A percentile compares a stretch with the other conserved stretches of the same genome.
phyloP scores from a whole-genome alignment of 345 rosid species.

The Xanthoceras sorbifolium region DNA sequence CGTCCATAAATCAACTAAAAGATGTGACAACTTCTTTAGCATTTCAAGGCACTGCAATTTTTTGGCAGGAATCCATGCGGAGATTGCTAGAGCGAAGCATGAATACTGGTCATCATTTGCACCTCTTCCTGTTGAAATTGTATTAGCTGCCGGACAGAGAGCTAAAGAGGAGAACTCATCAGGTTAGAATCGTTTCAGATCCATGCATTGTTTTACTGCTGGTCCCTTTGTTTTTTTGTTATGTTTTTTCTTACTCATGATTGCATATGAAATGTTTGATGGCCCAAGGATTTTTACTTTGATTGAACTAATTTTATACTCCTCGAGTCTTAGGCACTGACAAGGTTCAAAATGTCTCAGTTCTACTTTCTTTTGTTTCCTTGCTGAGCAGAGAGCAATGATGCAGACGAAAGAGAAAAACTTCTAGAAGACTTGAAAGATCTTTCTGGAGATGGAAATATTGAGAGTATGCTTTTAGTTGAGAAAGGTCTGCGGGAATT shows the following conservation, averaged over 20 bases:
- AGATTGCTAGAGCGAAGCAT: conserved; percentile 66
- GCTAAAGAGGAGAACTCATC: conserved; percentile 47
- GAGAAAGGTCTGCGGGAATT: conserved; percentile 91
- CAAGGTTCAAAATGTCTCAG: not conserved
- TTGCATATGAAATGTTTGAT: not conserved
- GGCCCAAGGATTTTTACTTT: not conserved
- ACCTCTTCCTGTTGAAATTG: conserved; percentile 76
- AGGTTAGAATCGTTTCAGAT: conserved; percentile 36
- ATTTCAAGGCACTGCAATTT: conserved; percentile 5
- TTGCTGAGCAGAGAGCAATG: conserved; percentile 43
- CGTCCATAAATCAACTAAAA: not conserved
- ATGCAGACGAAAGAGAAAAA: conserved; percentile 47
- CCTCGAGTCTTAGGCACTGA: not conserved
- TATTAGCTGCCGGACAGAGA: conserved; percentile 72
- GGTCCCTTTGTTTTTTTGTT: not conserved
- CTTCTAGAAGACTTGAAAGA: conserved; percentile 41
- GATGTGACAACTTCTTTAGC: not conserved
- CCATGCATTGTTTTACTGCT: not conserved
- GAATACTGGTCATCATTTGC: conserved; percentile 94
- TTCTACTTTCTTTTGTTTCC: conserved; percentile 21
- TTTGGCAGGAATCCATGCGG: conserved; percentile 71
- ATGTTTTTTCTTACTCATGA: not conserved
- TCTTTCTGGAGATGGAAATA: conserved; percentile 58
- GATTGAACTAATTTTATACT: not conserved
- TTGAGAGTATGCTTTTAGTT: conserved; percentile 80